Percentiles rank a stretch among this genome's conserved stretches.
These are phyloP conservation scores for Metschnikowia chrysomelidarum DNA, from an alignment of 805 yeast genomes.

Conservation along the genomic window DNA sequence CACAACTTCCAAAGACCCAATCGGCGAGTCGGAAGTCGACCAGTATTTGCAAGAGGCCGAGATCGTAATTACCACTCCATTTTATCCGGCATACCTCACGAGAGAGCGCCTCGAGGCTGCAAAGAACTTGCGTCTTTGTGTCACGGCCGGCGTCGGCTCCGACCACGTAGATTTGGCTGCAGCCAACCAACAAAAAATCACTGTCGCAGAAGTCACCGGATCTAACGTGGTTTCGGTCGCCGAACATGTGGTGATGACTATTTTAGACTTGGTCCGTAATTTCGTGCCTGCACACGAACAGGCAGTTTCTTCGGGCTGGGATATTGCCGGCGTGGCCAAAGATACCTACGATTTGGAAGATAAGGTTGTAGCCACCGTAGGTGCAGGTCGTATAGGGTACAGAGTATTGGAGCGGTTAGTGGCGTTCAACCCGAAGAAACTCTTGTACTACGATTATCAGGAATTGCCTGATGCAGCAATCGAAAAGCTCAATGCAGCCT, in stretches of 20 bases:
- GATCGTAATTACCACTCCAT: constrained; percentile 76
- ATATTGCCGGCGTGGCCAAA: constrained; percentile 69
- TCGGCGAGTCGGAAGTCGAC: constrained; percentile 56
- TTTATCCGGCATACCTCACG: constrained; percentile 77
- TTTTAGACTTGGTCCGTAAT: constrained; percentile 68
- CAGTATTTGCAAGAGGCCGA: constrained; percentile 69
- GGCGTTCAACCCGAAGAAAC: constrained; percentile 72
- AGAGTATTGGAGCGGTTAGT: constrained; percentile 68
- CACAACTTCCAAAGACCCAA: constrained; percentile 67
- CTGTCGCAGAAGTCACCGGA: constrained; percentile 80
- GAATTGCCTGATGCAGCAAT: constrained; percentile 53
- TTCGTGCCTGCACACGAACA: constrained; percentile 78
- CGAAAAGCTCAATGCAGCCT: constrained; percentile 36
- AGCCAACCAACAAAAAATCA: constrained; percentile 59
- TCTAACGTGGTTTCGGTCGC: constrained; percentile 80
- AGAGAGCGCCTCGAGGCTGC: constrained; percentile 66
- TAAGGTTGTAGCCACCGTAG: constrained; percentile 76
- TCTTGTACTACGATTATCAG: constrained; percentile 75
- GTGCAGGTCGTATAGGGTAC: constrained; percentile 80
- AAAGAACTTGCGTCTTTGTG: constrained; percentile 62
- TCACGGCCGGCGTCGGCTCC: constrained; percentile 85
- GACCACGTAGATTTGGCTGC: constrained; percentile 76
- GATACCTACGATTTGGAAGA: constrained; percentile 73
- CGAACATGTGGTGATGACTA: constrained; percentile 76
- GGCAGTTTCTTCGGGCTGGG: constrained; percentile 62